phyloP scores from a whole-genome alignment of 2,329 filamentous ascomycete species.

The Metarhizium humberi region DNA sequence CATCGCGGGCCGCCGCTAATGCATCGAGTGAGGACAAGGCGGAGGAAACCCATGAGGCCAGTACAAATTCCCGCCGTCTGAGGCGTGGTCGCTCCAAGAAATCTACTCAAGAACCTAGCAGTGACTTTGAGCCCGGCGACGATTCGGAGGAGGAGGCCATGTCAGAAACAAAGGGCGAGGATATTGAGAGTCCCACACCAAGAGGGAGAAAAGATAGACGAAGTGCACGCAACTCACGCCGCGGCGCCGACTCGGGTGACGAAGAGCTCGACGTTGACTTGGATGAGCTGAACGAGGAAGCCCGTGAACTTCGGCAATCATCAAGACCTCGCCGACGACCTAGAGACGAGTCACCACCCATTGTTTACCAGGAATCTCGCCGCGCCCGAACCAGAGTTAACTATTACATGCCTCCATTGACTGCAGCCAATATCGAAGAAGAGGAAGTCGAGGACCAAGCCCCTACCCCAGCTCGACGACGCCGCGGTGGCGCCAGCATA shows the following conservation, averaged over 20 bases:
- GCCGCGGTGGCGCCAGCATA: conserved; percentile 47
- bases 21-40: conserved; percentile 20
- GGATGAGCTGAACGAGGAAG: conserved; percentile 57
- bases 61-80: conserved; percentile 31
- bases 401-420: conserved; percentile 74
- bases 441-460: conserved; percentile 60
- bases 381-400: conserved; percentile 57
- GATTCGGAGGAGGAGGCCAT: conserved; percentile 47
- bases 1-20: conserved; percentile 20
- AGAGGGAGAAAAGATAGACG: conserved; percentile 34
- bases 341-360: conserved; percentile 37
- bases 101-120: conserved; percentile 44
- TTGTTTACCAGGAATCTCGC: conserved; percentile 50
- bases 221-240: conserved; percentile 36
- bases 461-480: conserved; percentile 60
- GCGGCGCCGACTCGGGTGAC: conserved; percentile 42
- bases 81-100: conserved; percentile 36
- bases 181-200: conserved; percentile 38
- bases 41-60: conserved; percentile 20
- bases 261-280: conserved; percentile 51
- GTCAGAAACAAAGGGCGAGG: conserved; percentile 35
- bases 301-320: conserved; percentile 49
- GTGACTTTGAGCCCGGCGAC: conserved; percentile 52
- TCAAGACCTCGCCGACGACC: conserved; percentile 43
- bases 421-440: conserved; percentile 54